Conservation (phyloP, 2,329 filamentous ascomycete species). For the Xylariaceae sp. region DNA sequence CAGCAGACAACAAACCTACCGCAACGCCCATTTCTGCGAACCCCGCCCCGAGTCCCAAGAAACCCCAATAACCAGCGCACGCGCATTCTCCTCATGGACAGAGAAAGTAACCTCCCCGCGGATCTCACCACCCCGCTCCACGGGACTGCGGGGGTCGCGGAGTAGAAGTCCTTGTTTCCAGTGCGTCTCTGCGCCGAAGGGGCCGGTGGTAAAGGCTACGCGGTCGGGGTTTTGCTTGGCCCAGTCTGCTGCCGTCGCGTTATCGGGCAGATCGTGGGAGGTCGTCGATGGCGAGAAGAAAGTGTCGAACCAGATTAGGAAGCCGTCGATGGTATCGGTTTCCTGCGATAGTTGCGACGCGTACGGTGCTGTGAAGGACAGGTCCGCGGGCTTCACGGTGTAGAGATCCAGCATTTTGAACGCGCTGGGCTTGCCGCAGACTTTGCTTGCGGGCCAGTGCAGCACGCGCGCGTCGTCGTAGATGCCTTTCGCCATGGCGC, state of each 20-base stretch:
- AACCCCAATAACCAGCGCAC: slow-evolving; percentile 61
- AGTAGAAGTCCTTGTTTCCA: slow-evolving; percentile 84
- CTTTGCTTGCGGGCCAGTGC: slow-evolving; percentile 57
- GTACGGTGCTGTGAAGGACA: slow-evolving; percentile 71
- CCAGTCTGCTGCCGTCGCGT: slow-evolving; percentile 59
- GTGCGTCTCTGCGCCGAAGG: slow-evolving; percentile 71
- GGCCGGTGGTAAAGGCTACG: slow-evolving; percentile 85
- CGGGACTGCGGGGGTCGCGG: slow-evolving; percentile 44
- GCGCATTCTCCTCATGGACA: slow-evolving; percentile 64
- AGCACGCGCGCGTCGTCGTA: slow-evolving; percentile 79
- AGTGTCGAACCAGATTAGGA: slow-evolving; percentile 89
- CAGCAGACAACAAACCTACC: slow-evolving; percentile 5
- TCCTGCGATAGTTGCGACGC: slow-evolving; percentile 56
- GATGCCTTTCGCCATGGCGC: slow-evolving; percentile 78
- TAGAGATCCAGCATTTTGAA: slow-evolving; percentile 77
- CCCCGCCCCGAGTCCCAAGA: slow-evolving; percentile 56
- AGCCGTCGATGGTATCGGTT: slow-evolving; percentile 73
- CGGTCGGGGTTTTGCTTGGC: slow-evolving; percentile 47
- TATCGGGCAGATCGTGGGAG: slow-evolving; percentile 47
- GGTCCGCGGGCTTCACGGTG: slow-evolving; percentile 64
- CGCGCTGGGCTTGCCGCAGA: slow-evolving; percentile 57
- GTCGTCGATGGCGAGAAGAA: slow-evolving; percentile 64
- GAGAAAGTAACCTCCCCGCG: slow-evolving; percentile 66
- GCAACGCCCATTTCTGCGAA: slow-evolving; percentile 45
- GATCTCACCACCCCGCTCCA: slow-evolving; percentile 53